Evolutionary conservation across 352 stramenopile genomes (phyloP).

Genomic region (Pythium rishiriense): DNA sequence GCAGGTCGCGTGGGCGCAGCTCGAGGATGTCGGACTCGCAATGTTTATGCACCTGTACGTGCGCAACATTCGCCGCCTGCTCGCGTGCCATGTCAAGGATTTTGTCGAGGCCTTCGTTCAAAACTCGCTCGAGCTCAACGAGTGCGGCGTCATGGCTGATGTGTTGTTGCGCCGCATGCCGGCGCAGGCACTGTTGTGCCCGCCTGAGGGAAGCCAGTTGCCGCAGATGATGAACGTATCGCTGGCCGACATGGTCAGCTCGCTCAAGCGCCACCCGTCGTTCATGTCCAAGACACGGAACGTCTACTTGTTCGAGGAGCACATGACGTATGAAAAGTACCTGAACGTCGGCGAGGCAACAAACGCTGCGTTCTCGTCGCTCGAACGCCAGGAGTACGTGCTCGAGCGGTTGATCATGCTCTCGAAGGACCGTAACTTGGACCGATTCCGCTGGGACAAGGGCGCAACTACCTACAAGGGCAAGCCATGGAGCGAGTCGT

Average conservation of each 20-base stretch:
- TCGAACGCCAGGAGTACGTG: conserved; percentile 84
- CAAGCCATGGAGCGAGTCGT: conserved; percentile 78
- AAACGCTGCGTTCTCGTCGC: conserved; percentile 66
- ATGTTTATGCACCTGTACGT: conserved; percentile 90
- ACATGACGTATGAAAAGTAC: conserved; percentile 85
- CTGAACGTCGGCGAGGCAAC: conserved; percentile 78
- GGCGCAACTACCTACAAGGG: conserved; percentile 73
- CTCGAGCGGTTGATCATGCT: conserved; percentile 83
- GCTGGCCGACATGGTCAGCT: conserved; percentile 72
- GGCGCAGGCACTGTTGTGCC: conserved; percentile 74
- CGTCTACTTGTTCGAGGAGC: conserved; percentile 82
- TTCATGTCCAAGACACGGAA: conserved; percentile 76
- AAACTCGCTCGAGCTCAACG: conserved; percentile 79
- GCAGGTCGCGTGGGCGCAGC: conserved; percentile 72
- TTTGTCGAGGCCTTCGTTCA: conserved; percentile 80
- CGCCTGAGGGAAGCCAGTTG: conserved; percentile 48
- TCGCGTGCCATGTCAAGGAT: conserved; percentile 85
- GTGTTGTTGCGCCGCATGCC: conserved; percentile 71
- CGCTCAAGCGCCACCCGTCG: conserved; percentile 58
- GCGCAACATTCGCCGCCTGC: conserved; percentile 75
- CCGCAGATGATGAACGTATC: conserved; percentile 80
- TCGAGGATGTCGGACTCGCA: conserved; percentile 72
- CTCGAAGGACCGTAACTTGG: conserved; percentile 84
- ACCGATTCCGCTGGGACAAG: conserved; percentile 84
- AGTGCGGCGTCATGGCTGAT: conserved; percentile 77